A percentile compares a stretch with the other conserved stretches of the same genome.
phyloP scores from a whole-genome alignment of 805 yeast species.

The Teunomyces lycoperdinae region DNA sequence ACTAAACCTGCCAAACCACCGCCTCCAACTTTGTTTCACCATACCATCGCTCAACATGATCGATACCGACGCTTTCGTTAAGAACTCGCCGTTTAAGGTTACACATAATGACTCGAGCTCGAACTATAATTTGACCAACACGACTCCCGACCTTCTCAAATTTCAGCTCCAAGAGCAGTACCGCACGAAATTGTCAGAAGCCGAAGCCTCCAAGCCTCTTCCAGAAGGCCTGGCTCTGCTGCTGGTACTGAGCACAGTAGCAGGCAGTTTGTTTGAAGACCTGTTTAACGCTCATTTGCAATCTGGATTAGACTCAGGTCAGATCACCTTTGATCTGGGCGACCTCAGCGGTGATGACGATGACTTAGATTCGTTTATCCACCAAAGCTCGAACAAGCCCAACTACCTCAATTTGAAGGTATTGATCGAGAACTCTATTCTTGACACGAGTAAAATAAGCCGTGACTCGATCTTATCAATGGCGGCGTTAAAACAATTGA shows the following conservation, averaged over 20 bases:
- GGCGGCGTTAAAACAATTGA: slow-evolving; percentile 24
- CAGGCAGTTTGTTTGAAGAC: slow-evolving; percentile 23
- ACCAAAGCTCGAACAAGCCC: slow-evolving; percentile 15
- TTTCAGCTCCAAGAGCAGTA: slow-evolving; percentile 43
- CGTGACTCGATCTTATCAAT: slow-evolving; percentile 34
- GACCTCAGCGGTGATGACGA: slow-evolving; percentile 8
- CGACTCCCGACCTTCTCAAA: slow-evolving; percentile 42
- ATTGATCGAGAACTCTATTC: slow-evolving; percentile 44
- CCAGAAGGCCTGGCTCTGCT: slow-evolving; percentile 3
- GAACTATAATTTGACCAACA: slow-evolving; percentile 33
- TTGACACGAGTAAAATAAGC: slow-evolving; percentile 35
- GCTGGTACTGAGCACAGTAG: slow-evolving; percentile 7
- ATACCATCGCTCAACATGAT: slow-evolving; percentile 24
- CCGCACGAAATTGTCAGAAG: slow-evolving; percentile 19
- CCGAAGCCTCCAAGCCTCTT: slow-evolving; percentile 9
- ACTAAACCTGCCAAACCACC: neutral
- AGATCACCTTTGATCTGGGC: slow-evolving; percentile 10
- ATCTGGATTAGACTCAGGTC: slow-evolving; percentile 25
- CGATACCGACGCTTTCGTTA: slow-evolving; percentile 34
- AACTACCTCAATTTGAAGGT: slow-evolving; percentile 40
- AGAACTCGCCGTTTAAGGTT: slow-evolving; percentile 36
- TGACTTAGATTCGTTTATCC: slow-evolving; percentile 16
- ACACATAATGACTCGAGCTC: slow-evolving; percentile 22
- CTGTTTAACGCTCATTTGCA: slow-evolving; percentile 37
- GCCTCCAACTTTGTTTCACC: neutral